Conservation (phyloP, 1,284 basidiomycete genomes). For the Melampsora larici-populina region DNA sequence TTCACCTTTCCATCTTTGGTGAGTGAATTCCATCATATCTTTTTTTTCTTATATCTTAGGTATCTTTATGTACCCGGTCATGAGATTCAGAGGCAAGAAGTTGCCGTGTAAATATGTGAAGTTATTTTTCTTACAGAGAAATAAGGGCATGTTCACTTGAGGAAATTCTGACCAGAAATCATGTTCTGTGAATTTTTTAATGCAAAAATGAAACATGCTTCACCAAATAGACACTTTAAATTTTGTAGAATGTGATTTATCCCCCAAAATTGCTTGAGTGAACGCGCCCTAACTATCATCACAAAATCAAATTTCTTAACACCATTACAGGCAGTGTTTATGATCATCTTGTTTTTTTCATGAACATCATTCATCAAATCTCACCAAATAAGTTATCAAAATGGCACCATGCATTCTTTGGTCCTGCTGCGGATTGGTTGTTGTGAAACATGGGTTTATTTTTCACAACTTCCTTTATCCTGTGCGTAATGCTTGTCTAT, state of each 20-base stretch:
- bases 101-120: too few species aligned
- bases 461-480: slow-evolving; percentile 41
- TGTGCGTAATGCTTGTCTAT: slow-evolving; percentile 16
- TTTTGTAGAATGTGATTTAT: too few species aligned
- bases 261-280: too few species aligned
- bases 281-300: too few species aligned
- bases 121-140: too few species aligned
- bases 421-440: slow-evolving; percentile 36
- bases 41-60: not conserved
- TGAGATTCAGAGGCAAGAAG: not conserved
- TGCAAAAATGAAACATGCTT: too few species aligned
- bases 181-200: too few species aligned
- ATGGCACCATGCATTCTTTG: not conserved
- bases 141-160: too few species aligned
- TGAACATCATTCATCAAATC: not conserved
- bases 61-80: not conserved
- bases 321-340: not conserved
- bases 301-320: too few species aligned
- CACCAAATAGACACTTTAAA: too few species aligned
- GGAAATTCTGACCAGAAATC: too few species aligned
- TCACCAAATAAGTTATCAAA: not conserved
- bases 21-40: not conserved
- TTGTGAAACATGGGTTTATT: slow-evolving; percentile 40
- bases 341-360: not conserved
- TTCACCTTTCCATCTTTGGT: slow-evolving; percentile 36